phyloP scores from a whole-genome alignment of 2,329 filamentous ascomycete species.

The Alternaria incomplexa region DNA sequence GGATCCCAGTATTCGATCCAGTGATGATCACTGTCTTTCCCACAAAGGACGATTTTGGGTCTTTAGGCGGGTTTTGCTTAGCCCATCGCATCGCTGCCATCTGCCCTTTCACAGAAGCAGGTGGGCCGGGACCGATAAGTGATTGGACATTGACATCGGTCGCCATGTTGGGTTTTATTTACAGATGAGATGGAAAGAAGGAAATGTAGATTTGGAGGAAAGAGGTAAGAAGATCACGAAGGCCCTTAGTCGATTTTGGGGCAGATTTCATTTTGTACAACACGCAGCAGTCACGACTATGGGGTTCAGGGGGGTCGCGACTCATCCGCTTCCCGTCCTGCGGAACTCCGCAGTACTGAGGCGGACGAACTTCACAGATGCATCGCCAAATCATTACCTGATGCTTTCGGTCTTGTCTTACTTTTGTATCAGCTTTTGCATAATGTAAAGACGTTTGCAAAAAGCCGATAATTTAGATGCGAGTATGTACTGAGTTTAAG shows the following conservation, averaged over 20 bases:
- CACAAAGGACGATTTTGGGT: not conserved
- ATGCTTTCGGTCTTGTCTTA: not conserved
- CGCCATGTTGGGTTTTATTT: not conserved
- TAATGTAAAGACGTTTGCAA: not conserved
- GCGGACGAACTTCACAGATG: not conserved
- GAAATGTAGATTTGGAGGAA: not conserved
- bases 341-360: not conserved
- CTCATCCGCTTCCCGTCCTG: not conserved
- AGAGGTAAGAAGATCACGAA: not conserved
- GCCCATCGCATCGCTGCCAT: not conserved
- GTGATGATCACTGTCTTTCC: slow-evolving; percentile 7
- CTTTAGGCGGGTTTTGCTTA: not conserved
- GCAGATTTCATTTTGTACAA: not conserved
- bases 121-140: not conserved
- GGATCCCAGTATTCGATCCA: slow-evolving; percentile 4
- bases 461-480: not conserved
- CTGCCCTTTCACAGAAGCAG: not conserved
- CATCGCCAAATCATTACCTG: not conserved
- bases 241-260: not conserved
- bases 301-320: not conserved
- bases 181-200: not conserved
- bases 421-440: not conserved
- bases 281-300: not conserved
- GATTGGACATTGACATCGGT: not conserved
- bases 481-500: not conserved